A percentile compares a stretch with the other conserved stretches of the same genome.
phyloP scores from a whole-genome alignment of 768 basidiomycete genomes.

The Rhizopogon salebrosus region DNA sequence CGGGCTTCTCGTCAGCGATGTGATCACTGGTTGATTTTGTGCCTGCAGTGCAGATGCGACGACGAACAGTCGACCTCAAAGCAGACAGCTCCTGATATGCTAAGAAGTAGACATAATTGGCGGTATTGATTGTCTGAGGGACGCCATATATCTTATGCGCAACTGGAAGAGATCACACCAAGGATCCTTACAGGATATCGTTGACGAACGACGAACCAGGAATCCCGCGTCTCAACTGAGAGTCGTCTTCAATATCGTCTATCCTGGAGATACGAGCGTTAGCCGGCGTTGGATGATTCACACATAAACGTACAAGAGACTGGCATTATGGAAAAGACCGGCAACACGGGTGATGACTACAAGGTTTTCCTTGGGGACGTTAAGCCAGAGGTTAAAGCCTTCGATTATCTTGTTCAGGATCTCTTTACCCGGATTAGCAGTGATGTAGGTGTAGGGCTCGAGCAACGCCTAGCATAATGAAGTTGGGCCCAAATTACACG shows the following conservation, averaged over 20 bases:
- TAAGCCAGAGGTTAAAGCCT: conserved; percentile 87
- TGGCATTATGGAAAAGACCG: conserved; percentile 86
- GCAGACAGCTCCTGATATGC: conserved; percentile 75
- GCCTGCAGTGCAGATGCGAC: background rate
- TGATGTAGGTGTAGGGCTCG: conserved; percentile 83
- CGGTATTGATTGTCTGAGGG: conserved; percentile 90
- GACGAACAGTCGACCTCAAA: background rate
- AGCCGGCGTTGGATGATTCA: background rate
- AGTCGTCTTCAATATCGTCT: conserved; percentile 90
- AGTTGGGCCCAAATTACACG: background rate
- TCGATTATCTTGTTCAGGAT: conserved; percentile 77
- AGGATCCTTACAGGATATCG: background rate
- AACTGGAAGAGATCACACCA: conserved; percentile 37
- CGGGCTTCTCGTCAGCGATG: background rate
- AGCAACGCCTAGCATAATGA: conserved; percentile 39
- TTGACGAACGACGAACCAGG: conserved; percentile 44
- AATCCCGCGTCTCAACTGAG: conserved; percentile 72
- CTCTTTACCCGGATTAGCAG: conserved; percentile 83
- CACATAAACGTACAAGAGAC: conserved; percentile 59
- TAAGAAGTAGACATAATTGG: conserved; percentile 91
- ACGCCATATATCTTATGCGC: conserved; percentile 93
- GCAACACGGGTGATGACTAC: conserved; percentile 69
- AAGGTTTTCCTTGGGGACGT: conserved; percentile 68
- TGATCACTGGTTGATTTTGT: background rate
- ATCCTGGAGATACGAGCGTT: conserved; percentile 42